Conservation (phyloP, 2,329 filamentous ascomycete genomes). For the Venturia effusa region DNA sequence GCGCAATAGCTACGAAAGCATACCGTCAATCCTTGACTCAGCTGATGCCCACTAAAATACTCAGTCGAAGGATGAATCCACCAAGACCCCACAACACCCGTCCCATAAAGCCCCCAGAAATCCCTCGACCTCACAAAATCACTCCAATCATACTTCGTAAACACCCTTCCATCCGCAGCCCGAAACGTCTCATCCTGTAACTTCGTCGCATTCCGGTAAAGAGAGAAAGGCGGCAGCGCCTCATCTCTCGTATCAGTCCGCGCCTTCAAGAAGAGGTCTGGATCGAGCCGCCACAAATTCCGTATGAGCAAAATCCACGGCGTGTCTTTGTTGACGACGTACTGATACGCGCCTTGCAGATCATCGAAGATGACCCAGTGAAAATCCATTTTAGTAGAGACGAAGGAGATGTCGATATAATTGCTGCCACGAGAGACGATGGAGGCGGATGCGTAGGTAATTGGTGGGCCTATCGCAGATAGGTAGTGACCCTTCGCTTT, state of each 20-base stretch:
- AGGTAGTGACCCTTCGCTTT: slow-evolving; percentile 33
- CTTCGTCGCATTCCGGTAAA: slow-evolving; percentile 24
- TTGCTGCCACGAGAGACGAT: slow-evolving; percentile 30
- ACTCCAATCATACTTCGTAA: slow-evolving; percentile 37
- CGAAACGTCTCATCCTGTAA: slow-evolving; percentile 46
- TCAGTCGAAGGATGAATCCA: slow-evolving; percentile 18
- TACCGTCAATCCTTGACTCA: slow-evolving; percentile 26
- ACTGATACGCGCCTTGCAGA: slow-evolving; percentile 44
- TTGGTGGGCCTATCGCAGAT: slow-evolving; percentile 29
- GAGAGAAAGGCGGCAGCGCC: slow-evolving; percentile 31
- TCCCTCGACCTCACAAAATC: background rate
- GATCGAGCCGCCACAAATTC: slow-evolving; percentile 40
- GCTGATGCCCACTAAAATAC: slow-evolving; percentile 39
- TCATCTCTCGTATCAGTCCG: slow-evolving; percentile 20
- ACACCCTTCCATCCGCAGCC: slow-evolving; percentile 34
- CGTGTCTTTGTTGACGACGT: slow-evolving; percentile 41
- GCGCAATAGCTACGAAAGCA: background rate
- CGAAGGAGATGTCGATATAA: slow-evolving; percentile 40
- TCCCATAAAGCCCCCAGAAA: background rate
- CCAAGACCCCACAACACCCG: slow-evolving; percentile 38
- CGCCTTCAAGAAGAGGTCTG: slow-evolving; percentile 36
- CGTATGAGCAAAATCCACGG: slow-evolving; percentile 40
- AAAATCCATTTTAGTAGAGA: slow-evolving; percentile 36
- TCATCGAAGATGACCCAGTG: slow-evolving; percentile 42
- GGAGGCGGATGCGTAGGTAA: slow-evolving; percentile 34